These are phyloP conservation scores for Candolleomyces aberdarensis DNA, from an alignment of 768 basidiomycete species.

Conservation along the genomic window DNA sequence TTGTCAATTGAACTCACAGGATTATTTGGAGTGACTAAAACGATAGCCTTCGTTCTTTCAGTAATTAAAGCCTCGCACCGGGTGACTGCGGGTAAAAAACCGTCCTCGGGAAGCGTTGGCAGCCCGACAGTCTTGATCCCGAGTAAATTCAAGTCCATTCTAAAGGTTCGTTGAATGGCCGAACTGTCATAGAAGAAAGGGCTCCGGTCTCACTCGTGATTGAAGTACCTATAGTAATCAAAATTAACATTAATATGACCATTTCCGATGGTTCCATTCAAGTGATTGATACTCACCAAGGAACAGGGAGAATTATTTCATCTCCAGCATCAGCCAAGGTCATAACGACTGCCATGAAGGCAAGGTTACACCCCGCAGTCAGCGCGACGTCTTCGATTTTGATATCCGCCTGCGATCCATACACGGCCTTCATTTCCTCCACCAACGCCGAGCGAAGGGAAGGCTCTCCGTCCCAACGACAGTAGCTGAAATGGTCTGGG, in stretches of 20 bases:
- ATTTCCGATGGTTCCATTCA: neutral
- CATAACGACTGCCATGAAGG: slow-evolving; percentile 62
- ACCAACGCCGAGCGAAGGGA: slow-evolving; percentile 49
- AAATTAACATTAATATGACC: neutral
- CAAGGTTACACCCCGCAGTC: slow-evolving; percentile 72
- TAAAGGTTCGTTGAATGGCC: slow-evolving; percentile 18
- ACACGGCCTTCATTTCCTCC: slow-evolving; percentile 58
- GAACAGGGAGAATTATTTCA: slow-evolving; percentile 69
- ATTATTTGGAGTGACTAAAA: slow-evolving; percentile 77
- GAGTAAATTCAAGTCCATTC: slow-evolving; percentile 67
- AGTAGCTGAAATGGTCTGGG: slow-evolving; percentile 50
- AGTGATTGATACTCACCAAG: slow-evolving; percentile 45
- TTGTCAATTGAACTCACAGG: slow-evolving; percentile 40
- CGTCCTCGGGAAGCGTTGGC: slow-evolving; percentile 43
- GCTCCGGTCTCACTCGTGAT: slow-evolving; percentile 46
- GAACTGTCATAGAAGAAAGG: neutral
- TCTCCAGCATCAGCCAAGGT: slow-evolving; percentile 65
- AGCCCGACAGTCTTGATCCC: slow-evolving; percentile 58
- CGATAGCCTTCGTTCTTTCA: slow-evolving; percentile 60
- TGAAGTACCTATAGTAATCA: slow-evolving; percentile 53
- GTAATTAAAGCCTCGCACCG: slow-evolving; percentile 53
- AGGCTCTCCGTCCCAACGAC: slow-evolving; percentile 55
- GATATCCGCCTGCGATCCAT: slow-evolving; percentile 50
- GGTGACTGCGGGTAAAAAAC: slow-evolving; percentile 58
- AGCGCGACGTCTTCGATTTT: slow-evolving; percentile 57